phyloP scores from a whole-genome alignment of 164 flowering plant genomes.

The Cinnamomum micranthum region DNA sequence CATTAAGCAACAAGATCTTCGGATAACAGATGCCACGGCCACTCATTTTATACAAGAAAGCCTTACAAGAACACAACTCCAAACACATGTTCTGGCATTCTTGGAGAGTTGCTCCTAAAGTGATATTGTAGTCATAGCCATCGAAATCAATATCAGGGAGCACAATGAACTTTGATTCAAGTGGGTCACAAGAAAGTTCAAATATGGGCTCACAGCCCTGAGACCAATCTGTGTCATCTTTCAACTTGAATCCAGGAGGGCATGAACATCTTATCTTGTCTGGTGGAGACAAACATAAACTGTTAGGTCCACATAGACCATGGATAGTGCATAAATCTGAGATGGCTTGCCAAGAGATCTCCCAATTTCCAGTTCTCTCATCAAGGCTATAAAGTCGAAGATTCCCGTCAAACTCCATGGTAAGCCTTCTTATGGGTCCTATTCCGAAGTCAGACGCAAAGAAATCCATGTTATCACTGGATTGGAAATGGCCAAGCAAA shows the following conservation, averaged over 20 bases:
- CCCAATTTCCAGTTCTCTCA: conserved; percentile 8
- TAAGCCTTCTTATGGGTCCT: conserved; percentile 11
- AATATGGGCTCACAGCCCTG: conserved; percentile 25
- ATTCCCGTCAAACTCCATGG: conserved; percentile 18
- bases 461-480: conserved; percentile 6
- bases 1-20: conserved; percentile 12
- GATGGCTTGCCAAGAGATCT: conserved; percentile 9
- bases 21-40: conserved; percentile 8
- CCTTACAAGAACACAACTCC: conserved; percentile 8
- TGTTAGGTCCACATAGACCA: conserved; percentile 9
- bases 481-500: conserved; percentile 11
- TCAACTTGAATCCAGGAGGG: conserved; percentile 5
- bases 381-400: conserved; percentile 18
- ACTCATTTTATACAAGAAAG: not conserved
- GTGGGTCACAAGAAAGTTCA: not conserved
- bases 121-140: conserved; percentile 1
- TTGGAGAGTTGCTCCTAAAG: not conserved
- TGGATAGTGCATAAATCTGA: conserved; percentile 1
- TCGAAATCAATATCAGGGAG: conserved; percentile 11
- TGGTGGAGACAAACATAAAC: not conserved
- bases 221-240: conserved; percentile 18
- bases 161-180: not conserved
- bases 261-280: conserved; percentile 6
- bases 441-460: conserved; percentile 12
- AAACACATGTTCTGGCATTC: conserved; percentile 9